phyloP scores from a whole-genome alignment of 768 basidiomycete genomes.

The Termitomyces sp. region DNA sequence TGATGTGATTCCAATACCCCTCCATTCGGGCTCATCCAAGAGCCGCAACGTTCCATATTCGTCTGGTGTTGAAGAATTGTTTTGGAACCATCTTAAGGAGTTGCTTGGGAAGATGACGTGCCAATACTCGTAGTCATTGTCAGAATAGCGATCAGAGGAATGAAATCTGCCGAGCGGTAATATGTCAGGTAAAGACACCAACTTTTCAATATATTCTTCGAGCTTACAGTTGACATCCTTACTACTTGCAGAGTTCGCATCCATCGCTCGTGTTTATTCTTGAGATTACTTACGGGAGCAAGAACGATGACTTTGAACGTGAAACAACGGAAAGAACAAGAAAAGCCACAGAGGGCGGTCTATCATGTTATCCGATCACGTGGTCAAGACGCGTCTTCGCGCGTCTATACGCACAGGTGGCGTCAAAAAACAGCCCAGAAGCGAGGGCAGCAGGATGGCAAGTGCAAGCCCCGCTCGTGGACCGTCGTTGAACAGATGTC shows the following conservation, averaged over 20 bases:
- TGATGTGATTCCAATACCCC: conserved; percentile 94
- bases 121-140: conserved; percentile 91
- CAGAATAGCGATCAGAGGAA: too few relatives aligned
- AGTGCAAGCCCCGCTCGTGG: too few relatives aligned
- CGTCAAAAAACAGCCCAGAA: too few relatives aligned
- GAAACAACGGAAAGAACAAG: too few relatives aligned
- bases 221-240: conserved; percentile 46
- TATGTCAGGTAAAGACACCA: conserved; percentile 12
- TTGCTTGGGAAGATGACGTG: conserved; percentile 97
- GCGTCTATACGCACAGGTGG: too few relatives aligned
- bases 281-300: not conserved
- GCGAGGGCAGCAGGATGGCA: too few relatives aligned
- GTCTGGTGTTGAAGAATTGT: conserved; percentile 71
- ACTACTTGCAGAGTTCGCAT: conserved; percentile 17
- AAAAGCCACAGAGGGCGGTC: too few relatives aligned
- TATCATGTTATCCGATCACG: too few relatives aligned
- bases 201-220: conserved; percentile 81
- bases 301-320: too few relatives aligned
- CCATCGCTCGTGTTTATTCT: conserved; percentile 14
- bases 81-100: conserved; percentile 93
- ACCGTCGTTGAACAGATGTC: too few relatives aligned
- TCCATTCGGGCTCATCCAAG: conserved; percentile 86
- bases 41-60: conserved; percentile 73
- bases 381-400: too few relatives aligned
- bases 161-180: conserved; percentile 53